A percentile compares a stretch with the other conserved stretches of the same genome.
phyloP scores from a whole-genome alignment of 78 protist genomes.

The Dictyostelium firmibasis region DNA sequence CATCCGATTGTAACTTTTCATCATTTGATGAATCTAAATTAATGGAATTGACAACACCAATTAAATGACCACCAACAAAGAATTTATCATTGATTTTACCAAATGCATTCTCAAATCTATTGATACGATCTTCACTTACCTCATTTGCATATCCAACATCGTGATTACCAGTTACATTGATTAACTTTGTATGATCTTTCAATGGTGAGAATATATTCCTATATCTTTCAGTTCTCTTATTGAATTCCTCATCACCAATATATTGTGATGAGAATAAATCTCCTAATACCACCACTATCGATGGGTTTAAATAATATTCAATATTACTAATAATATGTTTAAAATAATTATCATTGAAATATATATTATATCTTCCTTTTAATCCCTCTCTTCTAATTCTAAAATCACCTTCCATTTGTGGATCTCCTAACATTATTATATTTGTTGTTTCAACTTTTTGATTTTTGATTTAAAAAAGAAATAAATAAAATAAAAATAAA shows the following conservation, averaged over 20 bases:
- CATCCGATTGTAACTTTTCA: not conserved
- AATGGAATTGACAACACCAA: constrained; percentile 67
- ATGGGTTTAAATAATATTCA: constrained; percentile 44
- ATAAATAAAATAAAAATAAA: not conserved
- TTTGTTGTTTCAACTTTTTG: constrained; percentile 24
- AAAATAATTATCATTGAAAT: constrained; percentile 58
- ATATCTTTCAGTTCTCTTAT: constrained; percentile 10
- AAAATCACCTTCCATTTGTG: constrained; percentile 79
- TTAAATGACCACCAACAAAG: constrained; percentile 53
- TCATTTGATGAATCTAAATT: constrained; percentile 35
- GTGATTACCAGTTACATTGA: constrained; percentile 80
- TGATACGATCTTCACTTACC: not conserved
- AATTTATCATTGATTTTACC: constrained; percentile 51
- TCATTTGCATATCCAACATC: constrained; percentile 79
- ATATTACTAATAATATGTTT: constrained; percentile 65
- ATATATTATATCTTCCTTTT: constrained; percentile 58
- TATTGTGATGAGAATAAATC: constrained; percentile 80
- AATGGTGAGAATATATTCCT: constrained; percentile 49
- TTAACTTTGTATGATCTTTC: not conserved
- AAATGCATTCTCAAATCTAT: constrained; percentile 60
- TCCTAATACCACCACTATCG: constrained; percentile 57
- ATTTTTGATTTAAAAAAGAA: not conserved
- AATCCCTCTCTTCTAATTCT: constrained; percentile 45
- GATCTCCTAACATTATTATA: constrained; percentile 73
- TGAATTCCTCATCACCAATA: constrained; percentile 18